Conservation (phyloP, 2,329 filamentous ascomycete species). For the Leptosphaerulina australis region DNA sequence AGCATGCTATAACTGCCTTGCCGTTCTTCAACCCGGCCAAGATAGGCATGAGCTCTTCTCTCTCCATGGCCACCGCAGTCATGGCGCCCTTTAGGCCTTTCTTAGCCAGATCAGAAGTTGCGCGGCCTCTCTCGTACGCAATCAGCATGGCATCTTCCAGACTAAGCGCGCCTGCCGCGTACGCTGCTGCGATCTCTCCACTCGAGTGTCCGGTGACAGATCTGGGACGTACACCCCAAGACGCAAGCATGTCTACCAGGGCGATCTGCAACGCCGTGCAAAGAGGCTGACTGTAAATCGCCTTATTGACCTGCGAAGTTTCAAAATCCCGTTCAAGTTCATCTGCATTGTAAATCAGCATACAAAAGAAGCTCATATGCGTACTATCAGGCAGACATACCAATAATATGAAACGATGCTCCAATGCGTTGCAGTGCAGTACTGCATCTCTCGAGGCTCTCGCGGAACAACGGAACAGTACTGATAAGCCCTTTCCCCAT, state of each 20-base stretch:
- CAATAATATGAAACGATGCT: neutral
- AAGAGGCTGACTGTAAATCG: constrained; percentile 13
- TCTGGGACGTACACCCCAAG: constrained; percentile 20
- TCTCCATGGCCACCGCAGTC: constrained; percentile 28
- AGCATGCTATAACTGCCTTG: constrained; percentile 27
- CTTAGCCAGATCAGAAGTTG: constrained; percentile 18
- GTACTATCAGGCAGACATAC: neutral
- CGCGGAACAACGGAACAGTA: constrained; percentile 12
- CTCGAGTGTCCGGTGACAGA: constrained; percentile 27
- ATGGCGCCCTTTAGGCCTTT: constrained; percentile 1
- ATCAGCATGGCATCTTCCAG: constrained; percentile 1
- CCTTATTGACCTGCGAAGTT: neutral
- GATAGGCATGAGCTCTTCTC: neutral
- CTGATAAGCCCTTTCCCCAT: constrained; percentile 10
- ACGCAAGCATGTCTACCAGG: constrained; percentile 20
- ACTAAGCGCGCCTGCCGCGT: constrained; percentile 6
- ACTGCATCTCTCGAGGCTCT: constrained; percentile 1
- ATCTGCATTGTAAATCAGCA: too few relatives aligned
- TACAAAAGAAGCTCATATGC: too few relatives aligned
- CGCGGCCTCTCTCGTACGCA: neutral
- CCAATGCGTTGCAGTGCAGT: neutral
- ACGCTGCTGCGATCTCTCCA: constrained; percentile 31
- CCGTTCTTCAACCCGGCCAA: neutral
- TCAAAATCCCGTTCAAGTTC: too few relatives aligned
- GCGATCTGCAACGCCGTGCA: constrained; percentile 28